phyloP scores from a whole-genome alignment of 768 basidiomycete species.

The Leccinum broughii region DNA sequence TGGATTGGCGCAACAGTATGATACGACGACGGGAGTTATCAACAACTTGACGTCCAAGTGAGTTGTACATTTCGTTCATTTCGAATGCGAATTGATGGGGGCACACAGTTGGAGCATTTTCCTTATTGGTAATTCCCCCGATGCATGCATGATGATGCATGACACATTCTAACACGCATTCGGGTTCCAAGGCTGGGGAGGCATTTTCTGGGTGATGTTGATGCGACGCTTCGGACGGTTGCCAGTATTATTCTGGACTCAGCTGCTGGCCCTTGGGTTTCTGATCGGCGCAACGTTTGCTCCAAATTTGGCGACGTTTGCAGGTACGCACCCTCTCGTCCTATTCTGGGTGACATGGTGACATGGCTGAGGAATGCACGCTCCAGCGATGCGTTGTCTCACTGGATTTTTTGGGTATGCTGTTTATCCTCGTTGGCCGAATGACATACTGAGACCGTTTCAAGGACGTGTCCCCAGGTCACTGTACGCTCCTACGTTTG shows the following conservation, averaged over 20 bases:
- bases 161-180: slow-evolving; percentile 9
- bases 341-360: not conserved
- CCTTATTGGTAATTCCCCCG: slow-evolving; percentile 35
- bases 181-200: slow-evolving; percentile 29
- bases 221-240: slow-evolving; percentile 32
- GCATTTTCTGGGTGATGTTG: slow-evolving; percentile 31
- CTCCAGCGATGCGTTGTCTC: slow-evolving; percentile 34
- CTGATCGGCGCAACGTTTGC: slow-evolving; percentile 53
- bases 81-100: slow-evolving; percentile 7
- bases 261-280: slow-evolving; percentile 46
- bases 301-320: slow-evolving; percentile 46
- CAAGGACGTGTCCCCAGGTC: slow-evolving; percentile 52
- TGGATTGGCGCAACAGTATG: slow-evolving; percentile 42
- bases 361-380: not conserved
- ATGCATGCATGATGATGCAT: not conserved
- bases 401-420: slow-evolving; percentile 34
- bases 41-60: slow-evolving; percentile 52
- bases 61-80: slow-evolving; percentile 1
- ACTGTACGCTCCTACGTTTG: slow-evolving; percentile 33
- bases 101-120: slow-evolving; percentile 47
- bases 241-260: slow-evolving; percentile 34
- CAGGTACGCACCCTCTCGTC: slow-evolving; percentile 33
- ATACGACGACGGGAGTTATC: slow-evolving; percentile 48
- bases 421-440: not conserved
- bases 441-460: not conserved